Evolutionary conservation across 2,329 filamentous ascomycete species (phyloP).

Genomic region (Ilyonectria sp.): DNA sequence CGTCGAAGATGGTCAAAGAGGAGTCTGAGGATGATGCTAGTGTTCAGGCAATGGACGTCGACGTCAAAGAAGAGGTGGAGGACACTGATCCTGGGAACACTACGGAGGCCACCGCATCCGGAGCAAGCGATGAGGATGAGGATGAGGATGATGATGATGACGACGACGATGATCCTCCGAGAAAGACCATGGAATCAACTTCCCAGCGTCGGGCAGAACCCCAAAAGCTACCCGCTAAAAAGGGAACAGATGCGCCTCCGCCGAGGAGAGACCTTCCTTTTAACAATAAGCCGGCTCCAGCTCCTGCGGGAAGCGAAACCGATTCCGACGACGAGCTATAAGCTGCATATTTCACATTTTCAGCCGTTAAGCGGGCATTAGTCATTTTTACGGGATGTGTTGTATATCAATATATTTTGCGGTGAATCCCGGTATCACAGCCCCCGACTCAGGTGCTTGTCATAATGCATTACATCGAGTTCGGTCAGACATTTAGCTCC

Average conservation of each 20-base stretch:
- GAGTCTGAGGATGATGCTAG: conserved; percentile 57
- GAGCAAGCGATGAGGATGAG: conserved; percentile 60
- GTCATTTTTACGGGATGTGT: not conserved
- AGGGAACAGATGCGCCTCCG: conserved; percentile 51
- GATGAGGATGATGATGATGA: conserved; percentile 53
- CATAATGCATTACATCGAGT: conserved; percentile 5
- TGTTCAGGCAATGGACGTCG: conserved; percentile 67
- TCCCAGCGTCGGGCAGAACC: conserved; percentile 1
- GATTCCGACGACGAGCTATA: conserved; percentile 72
- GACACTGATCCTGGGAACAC: conserved; percentile 59
- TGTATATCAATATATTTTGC: conserved; percentile 13
- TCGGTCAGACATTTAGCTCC: conserved; percentile 42
- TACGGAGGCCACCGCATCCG: conserved; percentile 59
- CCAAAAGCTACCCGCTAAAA: conserved; percentile 36
- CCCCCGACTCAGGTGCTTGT: conserved; percentile 1
- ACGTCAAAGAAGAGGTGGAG: conserved; percentile 55
- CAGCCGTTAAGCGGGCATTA: not conserved
- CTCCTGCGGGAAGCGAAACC: conserved; percentile 60
- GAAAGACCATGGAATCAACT: conserved; percentile 17
- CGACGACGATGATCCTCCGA: conserved; percentile 19
- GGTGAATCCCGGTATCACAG: not conserved
- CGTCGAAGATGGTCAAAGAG: conserved; percentile 56
- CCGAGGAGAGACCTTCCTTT: conserved; percentile 63
- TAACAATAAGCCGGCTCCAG: conserved; percentile 51
- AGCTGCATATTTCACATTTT: conserved; percentile 35